Evolutionary conservation across 805 yeast genomes (phyloP), one percentile per base, ranked within the genome.

Genomic region (Yamadazyma sp.): DNA sequence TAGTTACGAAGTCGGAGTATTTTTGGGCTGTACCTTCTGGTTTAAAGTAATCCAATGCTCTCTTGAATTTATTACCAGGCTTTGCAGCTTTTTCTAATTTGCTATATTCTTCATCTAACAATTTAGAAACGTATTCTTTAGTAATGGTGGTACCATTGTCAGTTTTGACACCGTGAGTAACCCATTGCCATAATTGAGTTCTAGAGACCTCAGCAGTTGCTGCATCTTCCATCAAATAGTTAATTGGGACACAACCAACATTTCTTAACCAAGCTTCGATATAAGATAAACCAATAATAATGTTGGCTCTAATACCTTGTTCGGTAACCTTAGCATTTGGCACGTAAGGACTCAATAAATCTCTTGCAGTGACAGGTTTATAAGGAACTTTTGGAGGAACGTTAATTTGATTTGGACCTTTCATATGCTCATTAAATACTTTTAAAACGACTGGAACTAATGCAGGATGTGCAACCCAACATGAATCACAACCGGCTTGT

Each of bases 381-480:
- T 72, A 76, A 26, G 70, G 72, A 35, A 44, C 48, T 43, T 53
- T 60, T 42, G 73, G 72, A 30, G 69, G 77, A 35, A 65, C 69
- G 56, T 67, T 77, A 49, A 84, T 72, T 63, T 84, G 93, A 67
- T 84, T 84, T 45, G 89, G 86, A 24, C 91, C 85, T 47, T 85
- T 83, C 89, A 84, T 80, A 64, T 76, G 73, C 56, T 80, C 76
- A 55, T 79, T 74, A 64, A 84, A 84, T 14, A 83, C 84, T 51
- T 75, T 71, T 54, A 81, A 72, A 27, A 86, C 88, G 44, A 83
- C 75, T 12, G 81, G 73, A 17, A 84, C 85, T 56, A 84, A 69
- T 14, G 88, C 89, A 12, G 94, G 94, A 53, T 84, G 93, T 11
- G 91, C 91, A 55, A 84, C 84, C 94, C 94, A 84, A 40, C 91